Conservation (phyloP, 306 rosid genomes). For the Herpetospermum pedunculosum region DNA sequence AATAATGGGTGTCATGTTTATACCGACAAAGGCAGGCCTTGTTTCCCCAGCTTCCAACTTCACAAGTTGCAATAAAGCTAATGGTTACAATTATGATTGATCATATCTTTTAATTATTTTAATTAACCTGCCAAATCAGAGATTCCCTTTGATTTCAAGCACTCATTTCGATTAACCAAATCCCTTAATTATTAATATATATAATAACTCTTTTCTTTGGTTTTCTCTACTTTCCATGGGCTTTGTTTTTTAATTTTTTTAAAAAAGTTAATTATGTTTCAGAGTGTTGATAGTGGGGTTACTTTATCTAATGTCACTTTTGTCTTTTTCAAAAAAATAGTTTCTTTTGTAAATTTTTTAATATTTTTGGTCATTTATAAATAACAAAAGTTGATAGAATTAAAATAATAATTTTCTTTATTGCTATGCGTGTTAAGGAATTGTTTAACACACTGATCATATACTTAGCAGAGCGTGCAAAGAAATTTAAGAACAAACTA, state of each 20-base stretch:
- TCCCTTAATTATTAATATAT: background rate
- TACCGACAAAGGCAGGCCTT: slow-evolving; percentile 7
- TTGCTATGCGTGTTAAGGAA: no score
- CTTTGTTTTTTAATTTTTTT: background rate
- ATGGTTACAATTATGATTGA: slow-evolving; percentile 1
- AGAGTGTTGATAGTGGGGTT: background rate
- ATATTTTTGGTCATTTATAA: background rate
- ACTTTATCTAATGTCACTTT: background rate
- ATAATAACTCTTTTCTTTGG: background rate
- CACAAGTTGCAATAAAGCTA: background rate
- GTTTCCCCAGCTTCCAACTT: slow-evolving; percentile 12
- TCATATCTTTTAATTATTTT: slow-evolving; percentile 7
- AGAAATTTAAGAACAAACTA: no score
- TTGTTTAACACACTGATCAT: no score
- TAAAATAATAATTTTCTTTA: no score
- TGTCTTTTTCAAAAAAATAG: background rate
- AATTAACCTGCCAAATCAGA: slow-evolving; percentile 1
- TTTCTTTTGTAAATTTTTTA: background rate
- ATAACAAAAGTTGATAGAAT: no score
- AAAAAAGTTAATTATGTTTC: background rate
- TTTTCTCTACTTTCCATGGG: background rate
- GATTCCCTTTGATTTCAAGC: slow-evolving; percentile 7
- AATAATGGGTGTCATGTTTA: slow-evolving; percentile 13
- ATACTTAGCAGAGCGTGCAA: no score
- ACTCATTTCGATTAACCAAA: slow-evolving; percentile 1